phyloP scores from a whole-genome alignment of 2,329 filamentous ascomycete genomes.

The Aphanoascus verrucosus region DNA sequence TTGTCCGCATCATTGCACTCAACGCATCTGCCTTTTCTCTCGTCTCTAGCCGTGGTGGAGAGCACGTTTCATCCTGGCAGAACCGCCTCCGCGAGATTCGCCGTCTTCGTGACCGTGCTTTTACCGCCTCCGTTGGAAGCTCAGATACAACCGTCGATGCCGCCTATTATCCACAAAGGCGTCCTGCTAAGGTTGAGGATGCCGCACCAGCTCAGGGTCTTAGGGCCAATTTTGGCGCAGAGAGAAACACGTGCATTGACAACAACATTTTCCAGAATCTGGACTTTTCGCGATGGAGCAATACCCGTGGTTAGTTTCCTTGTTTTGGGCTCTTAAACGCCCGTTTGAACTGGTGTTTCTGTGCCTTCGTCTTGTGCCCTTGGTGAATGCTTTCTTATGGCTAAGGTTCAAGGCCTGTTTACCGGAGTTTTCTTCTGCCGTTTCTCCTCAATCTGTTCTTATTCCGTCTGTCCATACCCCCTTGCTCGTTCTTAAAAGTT shows the following conservation, averaged over 20 bases:
- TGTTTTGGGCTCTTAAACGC: background rate
- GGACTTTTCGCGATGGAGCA: conserved; percentile 35
- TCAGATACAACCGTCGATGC: background rate
- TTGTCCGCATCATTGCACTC: conserved; percentile 78
- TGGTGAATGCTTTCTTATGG: background rate
- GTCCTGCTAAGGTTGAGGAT: conserved; percentile 32
- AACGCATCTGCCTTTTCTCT: conserved; percentile 89
- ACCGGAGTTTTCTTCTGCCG: too few relatives aligned
- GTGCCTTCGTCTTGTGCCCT: background rate
- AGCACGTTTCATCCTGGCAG: conserved; percentile 82
- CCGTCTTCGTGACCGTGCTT: conserved; percentile 55
- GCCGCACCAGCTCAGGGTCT: conserved; percentile 25
- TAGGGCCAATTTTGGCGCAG: conserved; percentile 27
- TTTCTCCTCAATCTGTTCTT: too few relatives aligned
- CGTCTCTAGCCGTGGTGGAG: conserved; percentile 69
- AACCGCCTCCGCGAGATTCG: conserved; percentile 77
- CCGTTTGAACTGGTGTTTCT: background rate
- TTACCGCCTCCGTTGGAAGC: conserved; percentile 17
- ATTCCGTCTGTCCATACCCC: too few relatives aligned
- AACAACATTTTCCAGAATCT: conserved; percentile 31
- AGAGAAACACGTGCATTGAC: conserved; percentile 31
- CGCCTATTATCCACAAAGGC: conserved; percentile 22
- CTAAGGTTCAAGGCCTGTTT: too few relatives aligned
- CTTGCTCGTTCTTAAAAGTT: too few relatives aligned
- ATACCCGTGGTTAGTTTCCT: background rate